Conservation (phyloP, 768 basidiomycete species). For the Tephrocybe sp. region DNA sequence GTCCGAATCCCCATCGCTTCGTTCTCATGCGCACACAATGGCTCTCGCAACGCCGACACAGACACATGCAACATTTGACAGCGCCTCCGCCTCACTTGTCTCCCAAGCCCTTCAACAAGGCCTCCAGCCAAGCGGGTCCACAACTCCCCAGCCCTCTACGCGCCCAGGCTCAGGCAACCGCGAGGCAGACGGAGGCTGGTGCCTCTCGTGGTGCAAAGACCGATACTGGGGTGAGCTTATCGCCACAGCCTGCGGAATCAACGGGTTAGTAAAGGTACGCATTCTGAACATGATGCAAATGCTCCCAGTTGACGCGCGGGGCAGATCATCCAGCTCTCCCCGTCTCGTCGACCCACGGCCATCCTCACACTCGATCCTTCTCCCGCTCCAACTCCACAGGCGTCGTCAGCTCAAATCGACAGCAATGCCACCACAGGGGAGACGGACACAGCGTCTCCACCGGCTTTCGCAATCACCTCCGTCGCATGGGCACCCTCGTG, state of each 20-base stretch:
- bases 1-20: conserved; percentile 38
- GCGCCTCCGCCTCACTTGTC: conserved; percentile 58
- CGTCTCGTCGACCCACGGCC: conserved; percentile 63
- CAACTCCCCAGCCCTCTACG: conserved; percentile 12
- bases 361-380: conserved; percentile 62
- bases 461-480: conserved; percentile 70
- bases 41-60: conserved; percentile 75
- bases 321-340: conserved; percentile 75
- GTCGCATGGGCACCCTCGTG: conserved; percentile 95
- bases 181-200: conserved; percentile 93
- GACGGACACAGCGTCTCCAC: conserved; percentile 30
- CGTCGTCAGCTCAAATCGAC: conserved; percentile 18
- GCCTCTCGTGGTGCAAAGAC: conserved; percentile 94
- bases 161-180: conserved; percentile 51
- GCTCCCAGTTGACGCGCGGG: neutral
- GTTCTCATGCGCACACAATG: conserved; percentile 51
- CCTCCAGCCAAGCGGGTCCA: conserved; percentile 30
- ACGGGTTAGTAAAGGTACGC: conserved; percentile 76
- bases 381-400: conserved; percentile 26
- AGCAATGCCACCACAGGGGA: conserved; percentile 21
- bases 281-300: too few species aligned
- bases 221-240: conserved; percentile 93
- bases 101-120: conserved; percentile 64
- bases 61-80: conserved; percentile 52
- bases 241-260: conserved; percentile 72